phyloP scores from a whole-genome alignment of 1,139 yeast genomes.

The Yamadazyma buinensis region DNA sequence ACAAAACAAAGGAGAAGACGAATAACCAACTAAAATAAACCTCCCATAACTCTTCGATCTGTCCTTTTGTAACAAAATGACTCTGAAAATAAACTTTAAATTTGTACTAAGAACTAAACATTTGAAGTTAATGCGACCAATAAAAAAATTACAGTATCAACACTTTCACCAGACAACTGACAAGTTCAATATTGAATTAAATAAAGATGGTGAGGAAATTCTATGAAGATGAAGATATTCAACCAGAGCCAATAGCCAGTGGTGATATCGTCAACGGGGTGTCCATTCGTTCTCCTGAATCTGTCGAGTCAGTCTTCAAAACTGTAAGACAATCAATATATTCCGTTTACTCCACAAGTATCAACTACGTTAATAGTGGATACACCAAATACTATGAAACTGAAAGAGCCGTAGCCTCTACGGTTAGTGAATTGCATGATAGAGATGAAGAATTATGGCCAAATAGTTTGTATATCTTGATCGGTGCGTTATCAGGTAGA shows the following conservation, averaged over 20 bases:
- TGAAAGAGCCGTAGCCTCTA: slow-evolving; percentile 64
- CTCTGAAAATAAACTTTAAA: too few relatives aligned
- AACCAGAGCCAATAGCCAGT: slow-evolving; percentile 1
- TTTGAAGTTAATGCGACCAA: too few relatives aligned
- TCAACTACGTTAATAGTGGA: slow-evolving; percentile 27
- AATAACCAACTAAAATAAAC: too few relatives aligned
- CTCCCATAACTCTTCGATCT: too few relatives aligned
- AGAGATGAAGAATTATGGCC: slow-evolving; percentile 75
- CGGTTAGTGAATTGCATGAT: slow-evolving; percentile 67
- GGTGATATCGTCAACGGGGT: slow-evolving; percentile 58
- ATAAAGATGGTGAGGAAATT: slow-evolving; percentile 36
- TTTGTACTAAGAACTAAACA: too few relatives aligned
- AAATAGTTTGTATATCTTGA: slow-evolving; percentile 63
- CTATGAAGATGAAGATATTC: slow-evolving; percentile 50
- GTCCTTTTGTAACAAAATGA: too few relatives aligned
- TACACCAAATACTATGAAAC: slow-evolving; percentile 51
- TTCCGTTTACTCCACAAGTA: slow-evolving; percentile 14
- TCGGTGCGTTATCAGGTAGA: slow-evolving; percentile 79
- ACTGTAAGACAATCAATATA: slow-evolving; percentile 34
- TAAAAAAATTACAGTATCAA: too few relatives aligned
- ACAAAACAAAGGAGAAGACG: too few relatives aligned
- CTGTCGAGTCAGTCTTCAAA: slow-evolving; percentile 48
- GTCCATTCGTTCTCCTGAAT: slow-evolving; percentile 50
- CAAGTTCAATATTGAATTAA: too few relatives aligned
- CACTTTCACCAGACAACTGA: too few relatives aligned